Evolutionary conservation across 2,329 filamentous ascomycete species (phyloP), one percentile per base, ranked within the genome.

Genomic region (Xylariaceae sp.): DNA sequence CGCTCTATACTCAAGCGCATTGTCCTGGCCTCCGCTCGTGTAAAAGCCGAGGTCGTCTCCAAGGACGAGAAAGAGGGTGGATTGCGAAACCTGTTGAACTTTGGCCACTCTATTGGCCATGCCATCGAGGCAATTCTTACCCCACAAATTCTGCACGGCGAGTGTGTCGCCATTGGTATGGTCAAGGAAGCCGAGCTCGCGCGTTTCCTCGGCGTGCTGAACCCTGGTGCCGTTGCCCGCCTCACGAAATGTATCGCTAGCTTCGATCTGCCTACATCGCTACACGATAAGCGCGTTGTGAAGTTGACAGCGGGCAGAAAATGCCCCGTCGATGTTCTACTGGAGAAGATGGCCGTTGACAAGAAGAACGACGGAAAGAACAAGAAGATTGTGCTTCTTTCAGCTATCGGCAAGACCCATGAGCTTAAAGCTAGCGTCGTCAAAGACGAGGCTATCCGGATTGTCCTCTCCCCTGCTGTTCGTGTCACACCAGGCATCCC

Each of bases 101-200:
- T 97, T 75, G 94, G 94, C 37, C 94, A 99, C 73, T 97, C 94
- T 0, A 97, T 99, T 66, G 94, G 94, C 11, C 94, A 99, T 75
- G 94, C 94, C 15, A 92, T 93, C 68, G 94, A 99, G 76, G 94
- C 94, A 34, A 92, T 99, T 51, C 81, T 97, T 48, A 96, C 95
- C 0, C 94, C 94, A 0, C 93, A 99, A 74, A 86, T 99, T 44
- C 84, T 99, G 5, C 94, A 99, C 70, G 94, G 94, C 62, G 94
- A 99, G 73, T 92, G 90, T 64, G 93, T 99, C 9, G 91, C 94
- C 18, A 96, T 99, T 67, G 94, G 94, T 30, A 99, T 99, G 94
- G 90, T 97, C 61, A 96, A 95, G 73, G 94, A 99, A 75, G 94
- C 93, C 9, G 94, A 97, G 74, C 79, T 99, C 57, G 90, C 94